Evolutionary conservation across 371 early-diverging fungal genomes (phyloP), one percentile per base, ranked within the genome.

Genomic region (Mucor irregularis): DNA sequence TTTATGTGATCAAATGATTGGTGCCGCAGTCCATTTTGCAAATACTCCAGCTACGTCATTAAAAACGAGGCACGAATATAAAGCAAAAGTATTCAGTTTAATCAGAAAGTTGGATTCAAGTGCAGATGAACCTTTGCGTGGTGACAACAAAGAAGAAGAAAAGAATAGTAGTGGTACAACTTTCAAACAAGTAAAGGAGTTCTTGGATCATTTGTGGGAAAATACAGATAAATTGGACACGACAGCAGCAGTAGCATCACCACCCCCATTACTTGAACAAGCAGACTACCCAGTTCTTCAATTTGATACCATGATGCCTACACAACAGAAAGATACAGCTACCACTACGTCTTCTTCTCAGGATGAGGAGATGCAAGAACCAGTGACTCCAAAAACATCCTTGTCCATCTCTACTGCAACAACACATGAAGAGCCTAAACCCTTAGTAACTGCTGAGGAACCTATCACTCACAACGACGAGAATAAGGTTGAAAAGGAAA

Each of bases 1-100:
- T 44, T 24, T 71, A 4, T 69, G 68, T 33, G 75, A 75, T 53
- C 64, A 62, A 40, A 39, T 75, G 4, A 61, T 75, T 0, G 72
- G 75, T 16, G 60, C 67, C 11, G 58, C 75, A 11, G 45, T 75
- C 5, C 65, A 67, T 57, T 53, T 43, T 9, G 53, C 58, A 48
- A 62, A 58, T n/a, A n/a, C n/a, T n/a, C n/a, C n/a, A 30, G 61
- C 63, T 30, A 42, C 60, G 4, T 53, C 46, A n/a, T 37, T n/a
- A 8, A 21, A 29, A 5, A 50, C 47, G 5, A 57, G 61, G 30
- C 3, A 9, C 34, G 24, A 31, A 6, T 63, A 74, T 38, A 40
- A 44, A 13, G 24, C 30, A 2, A 53, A 64, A 11, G 62, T 65
- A 0, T 50, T 61, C 22, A 49, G 56, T 9, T 33, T 67, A 22